Base-by-base conservation (phyloP, 2,329 filamentous ascomycete species). In the Coleophoma crateriformis region DNA sequence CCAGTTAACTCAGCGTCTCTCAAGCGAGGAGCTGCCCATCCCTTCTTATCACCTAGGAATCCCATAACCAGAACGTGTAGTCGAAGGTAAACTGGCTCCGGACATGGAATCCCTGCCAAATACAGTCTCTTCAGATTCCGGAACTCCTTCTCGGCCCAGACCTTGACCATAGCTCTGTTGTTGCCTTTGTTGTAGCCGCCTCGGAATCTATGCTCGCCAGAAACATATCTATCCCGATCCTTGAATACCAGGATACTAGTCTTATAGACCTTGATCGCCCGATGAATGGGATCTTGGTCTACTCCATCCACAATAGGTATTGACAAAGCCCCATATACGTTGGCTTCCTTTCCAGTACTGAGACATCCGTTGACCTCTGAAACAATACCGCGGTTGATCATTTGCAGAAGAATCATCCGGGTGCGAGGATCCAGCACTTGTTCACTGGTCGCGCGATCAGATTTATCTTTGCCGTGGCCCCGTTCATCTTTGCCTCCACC, bases 121-220 rank as follows among this genome's bases (percentile, higher is more conserved):
- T 95, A 76, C 54, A 99, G 85, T 49, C 94, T 80, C 58, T 90
- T 85, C 62, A 99, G 70, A 69, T 99, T 99, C 39, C 94, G 82
- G 73, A 95, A 95, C 71, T 99, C 94, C 71, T 99, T 99, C 71
- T 99, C 92, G 0, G 95, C 95, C 94, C 94, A 99, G 20, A 96
- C 77, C 69, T 96, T 95, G 58, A 99, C 92, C 92, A 97, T 97
- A 58, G 92, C 90, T 45, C 91, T 82, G 72, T 90, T 96, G 71
- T 90, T 95, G 58, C 87, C 87, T 75, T 96, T 97, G 71, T 92
- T 94, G 66, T 92, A 94, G 45, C 92, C 92, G 54, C 84, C 79
- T 59, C 89, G 82, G 75, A 99, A 99, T 20, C 94, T 79, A 70
- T 91, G 90, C 70, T 99, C 94, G 57, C 94, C 94, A 1, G 87